Evolutionary conservation across 2,329 filamentous ascomycete species (phyloP).

Genomic region (Sporothrix variecibatus): DNA sequence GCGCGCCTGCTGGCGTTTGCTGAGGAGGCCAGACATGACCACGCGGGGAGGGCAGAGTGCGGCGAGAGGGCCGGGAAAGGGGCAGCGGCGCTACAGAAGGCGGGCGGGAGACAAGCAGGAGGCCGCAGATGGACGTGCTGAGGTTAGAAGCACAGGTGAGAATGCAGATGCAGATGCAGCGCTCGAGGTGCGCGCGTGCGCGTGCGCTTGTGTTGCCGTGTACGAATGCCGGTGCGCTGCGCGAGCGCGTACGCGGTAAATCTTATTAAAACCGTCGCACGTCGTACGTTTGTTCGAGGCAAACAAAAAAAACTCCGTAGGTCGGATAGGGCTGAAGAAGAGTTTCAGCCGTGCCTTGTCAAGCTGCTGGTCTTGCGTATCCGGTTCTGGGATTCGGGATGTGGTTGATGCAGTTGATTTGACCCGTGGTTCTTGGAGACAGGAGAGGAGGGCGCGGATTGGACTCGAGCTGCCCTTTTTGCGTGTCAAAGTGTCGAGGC

Average conservation of each 20-base stretch:
- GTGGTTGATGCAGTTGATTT: background rate
- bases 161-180: background rate
- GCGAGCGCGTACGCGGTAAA: background rate
- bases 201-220: background rate
- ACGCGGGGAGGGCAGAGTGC: too few species aligned
- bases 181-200: background rate
- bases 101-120: background rate
- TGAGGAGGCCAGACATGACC: constrained; percentile 66
- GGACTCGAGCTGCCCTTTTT: background rate
- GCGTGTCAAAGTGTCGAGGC: background rate
- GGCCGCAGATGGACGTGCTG: background rate
- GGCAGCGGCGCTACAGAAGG: background rate
- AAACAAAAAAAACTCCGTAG: background rate
- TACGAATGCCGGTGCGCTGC: background rate
- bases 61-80: background rate
- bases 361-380: background rate
- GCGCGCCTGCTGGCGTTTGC: constrained; percentile 96
- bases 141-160: background rate
- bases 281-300: background rate
- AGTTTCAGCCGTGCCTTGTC: background rate
- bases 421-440: background rate
- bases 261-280: background rate
- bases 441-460: background rate
- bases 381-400: background rate
- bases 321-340: background rate